Evolutionary conservation across 2,329 filamentous ascomycete species (phyloP), one percentile per base, ranked within the genome.

Genomic region (Botrytis galanthina): DNA sequence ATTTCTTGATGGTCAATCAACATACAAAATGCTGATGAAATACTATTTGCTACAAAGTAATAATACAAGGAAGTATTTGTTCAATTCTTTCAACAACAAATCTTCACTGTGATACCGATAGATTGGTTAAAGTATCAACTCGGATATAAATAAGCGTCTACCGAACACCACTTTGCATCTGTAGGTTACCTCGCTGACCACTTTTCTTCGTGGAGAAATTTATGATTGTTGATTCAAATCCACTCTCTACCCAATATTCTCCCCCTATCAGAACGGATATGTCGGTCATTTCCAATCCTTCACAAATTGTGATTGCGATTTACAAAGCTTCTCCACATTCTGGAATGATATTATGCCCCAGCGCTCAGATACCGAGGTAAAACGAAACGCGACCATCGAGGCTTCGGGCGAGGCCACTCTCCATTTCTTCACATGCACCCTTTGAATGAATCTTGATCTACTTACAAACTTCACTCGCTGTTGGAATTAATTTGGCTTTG

Each of bases 301-400:
- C 16, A 8, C 14, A 8, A 39, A 39, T 68, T 54, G 22, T 68
- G 63, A 67, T 54, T 51, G 46, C 22, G 67, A 70, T 60, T 60
- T 61, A 32, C 67, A 54, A 60, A 59, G 22, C 35, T 51, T 69
- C 66, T 69, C 66, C 66, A 57, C 48, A 69, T 51, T 39, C 35
- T 29, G 46, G 37, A 51, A 67, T 44, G 51, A 57, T 29, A 29
- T 18, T 57, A 63, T 62, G 60, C 22, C 22, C 37, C 39, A 48
- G 26, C 44, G n/a, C 20, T 32, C n/a, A 57, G 44, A 61, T 72
- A 63, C 71, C 71, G 71, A 72, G 71, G 71, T 72, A 68, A 72
- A 70, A 35, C 12, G 39, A 70, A 61, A 70, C 51, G 37, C 39
- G 67, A 46, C 68, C 57, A 70, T 70, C 68, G 54, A 70, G 68